Evolutionary conservation across 2,329 filamentous ascomycete genomes (phyloP), one percentile per base, ranked within the genome.

Genomic region (Trichophyton simii): DNA sequence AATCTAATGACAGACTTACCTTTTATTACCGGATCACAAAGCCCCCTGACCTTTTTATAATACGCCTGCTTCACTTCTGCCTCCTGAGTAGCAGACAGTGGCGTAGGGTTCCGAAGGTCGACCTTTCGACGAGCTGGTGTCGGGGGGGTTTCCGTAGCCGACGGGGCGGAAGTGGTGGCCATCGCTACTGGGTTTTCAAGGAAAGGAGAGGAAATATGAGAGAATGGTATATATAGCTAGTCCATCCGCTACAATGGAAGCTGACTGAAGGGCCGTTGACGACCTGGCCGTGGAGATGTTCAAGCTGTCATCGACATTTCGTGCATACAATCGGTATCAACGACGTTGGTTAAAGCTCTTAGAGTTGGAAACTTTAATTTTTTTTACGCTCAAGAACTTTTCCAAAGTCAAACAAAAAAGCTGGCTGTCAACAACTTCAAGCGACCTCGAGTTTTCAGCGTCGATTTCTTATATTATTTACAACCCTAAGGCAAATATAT

Each of bases 11-110:
- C 28, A n/a, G 31, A 66, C 73, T 58, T 68, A 89, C 88, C 84
- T 77, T 88, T 88, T 61, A 94, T 91, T 71, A 92, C 88, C 0
- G 83, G 81, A 3, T 84, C 84, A 76, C 91, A 96, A 68, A 86
- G 80, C 38, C 79, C 79, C 66, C 91, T 82, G 64, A 96, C 91
- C 62, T 88, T 82, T 67, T 88, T 86, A 76, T 92, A 84, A 73
- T 88, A 95, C 8, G 94, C 76, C 67, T 91, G 87, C 68, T 87
- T 83, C 61, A 95, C 88, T 75, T 94, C 88, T 3, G 84, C 79
- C 79, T 95, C 89, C 74, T 95, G 89, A 22, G 85, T 81, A 9
- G 89, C 84, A 28, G 89, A 91, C 62, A 96, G 80, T 31, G 91
- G 91, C 50, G 95, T 78, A 15, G 91, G 91, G 70, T 92, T 94